phyloP scores from a whole-genome alignment of 2,329 filamentous ascomycete species.

The Trichoderma sp. region DNA sequence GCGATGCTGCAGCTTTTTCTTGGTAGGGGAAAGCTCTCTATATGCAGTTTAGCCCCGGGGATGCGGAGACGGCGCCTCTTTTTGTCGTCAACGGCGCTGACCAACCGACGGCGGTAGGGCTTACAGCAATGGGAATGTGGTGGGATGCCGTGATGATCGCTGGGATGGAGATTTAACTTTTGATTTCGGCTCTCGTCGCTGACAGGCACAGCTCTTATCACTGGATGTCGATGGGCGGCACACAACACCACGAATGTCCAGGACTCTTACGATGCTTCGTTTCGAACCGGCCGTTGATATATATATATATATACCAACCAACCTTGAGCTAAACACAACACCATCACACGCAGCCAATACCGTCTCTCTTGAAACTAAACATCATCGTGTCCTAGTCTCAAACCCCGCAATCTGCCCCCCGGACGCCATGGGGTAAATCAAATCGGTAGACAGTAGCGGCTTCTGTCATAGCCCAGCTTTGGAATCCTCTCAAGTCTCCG shows the following conservation, averaged over 20 bases:
- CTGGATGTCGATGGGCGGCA: neutral
- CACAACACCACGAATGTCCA: neutral
- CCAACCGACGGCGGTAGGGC: neutral
- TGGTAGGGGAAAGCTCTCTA: neutral
- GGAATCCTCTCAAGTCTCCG: neutral
- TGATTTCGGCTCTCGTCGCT: neutral
- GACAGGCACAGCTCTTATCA: neutral
- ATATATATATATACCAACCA: neutral
- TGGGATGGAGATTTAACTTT: neutral
- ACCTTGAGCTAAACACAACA: neutral
- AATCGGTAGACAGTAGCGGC: conserved; percentile 14
- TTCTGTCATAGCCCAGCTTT: neutral
- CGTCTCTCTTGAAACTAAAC: neutral
- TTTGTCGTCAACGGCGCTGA: conserved; percentile 3
- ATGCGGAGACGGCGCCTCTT: neutral
- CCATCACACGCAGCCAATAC: neutral
- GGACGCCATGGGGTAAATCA: neutral
- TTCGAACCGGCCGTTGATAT: neutral
- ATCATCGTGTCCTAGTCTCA: neutral
- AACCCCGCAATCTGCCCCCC: conserved; percentile 19
- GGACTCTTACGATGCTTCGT: neutral
- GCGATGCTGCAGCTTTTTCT: neutral
- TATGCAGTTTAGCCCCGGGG: conserved; percentile 2
- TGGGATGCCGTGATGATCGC: neutral
- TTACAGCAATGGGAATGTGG: neutral